Percentiles rank a stretch among this genome's conserved stretches.
These are phyloP conservation scores for Rhizoclosmatium sp. DNA, from an alignment of 192 early-diverging fungal species.

Conservation along the genomic window DNA sequence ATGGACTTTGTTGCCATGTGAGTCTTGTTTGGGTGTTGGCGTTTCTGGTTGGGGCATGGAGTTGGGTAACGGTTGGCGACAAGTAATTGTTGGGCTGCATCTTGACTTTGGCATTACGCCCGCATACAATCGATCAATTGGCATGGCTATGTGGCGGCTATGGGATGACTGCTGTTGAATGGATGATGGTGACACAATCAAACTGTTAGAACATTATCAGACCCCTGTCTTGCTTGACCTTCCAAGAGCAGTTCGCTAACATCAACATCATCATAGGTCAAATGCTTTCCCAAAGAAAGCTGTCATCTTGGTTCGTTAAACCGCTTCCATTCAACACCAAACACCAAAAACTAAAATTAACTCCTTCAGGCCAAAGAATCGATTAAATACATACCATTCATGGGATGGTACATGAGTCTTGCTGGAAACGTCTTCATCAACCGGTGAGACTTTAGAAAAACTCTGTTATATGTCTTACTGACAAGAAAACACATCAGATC, in stretches of 20 bases:
- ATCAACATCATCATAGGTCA: background rate
- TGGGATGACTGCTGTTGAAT: no score
- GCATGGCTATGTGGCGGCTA: no score
- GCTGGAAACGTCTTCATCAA: slow-evolving; percentile 89
- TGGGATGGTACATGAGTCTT: slow-evolving; percentile 63
- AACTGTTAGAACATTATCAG: no score
- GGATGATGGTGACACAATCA: no score
- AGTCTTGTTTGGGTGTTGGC: background rate
- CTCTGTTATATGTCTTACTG: background rate
- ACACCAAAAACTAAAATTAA: no score
- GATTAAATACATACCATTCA: slow-evolving; percentile 37
- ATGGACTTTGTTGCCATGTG: slow-evolving; percentile 70
- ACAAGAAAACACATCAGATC: slow-evolving; percentile 37
- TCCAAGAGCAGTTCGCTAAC: no score
- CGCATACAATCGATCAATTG: no score
- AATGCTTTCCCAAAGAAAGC: slow-evolving; percentile 30
- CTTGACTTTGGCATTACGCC: no score
- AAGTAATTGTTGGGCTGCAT: no score
- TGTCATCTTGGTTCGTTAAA: slow-evolving; percentile 32
- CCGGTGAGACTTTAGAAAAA: slow-evolving; percentile 43
- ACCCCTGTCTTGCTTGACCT: no score
- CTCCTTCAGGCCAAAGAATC: slow-evolving; percentile 29
- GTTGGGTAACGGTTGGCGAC: background rate
- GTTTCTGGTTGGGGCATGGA: background rate
- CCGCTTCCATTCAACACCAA: background rate